phyloP scores from a whole-genome alignment of 441 rosid species.

The Codiaeum variegatum region DNA sequence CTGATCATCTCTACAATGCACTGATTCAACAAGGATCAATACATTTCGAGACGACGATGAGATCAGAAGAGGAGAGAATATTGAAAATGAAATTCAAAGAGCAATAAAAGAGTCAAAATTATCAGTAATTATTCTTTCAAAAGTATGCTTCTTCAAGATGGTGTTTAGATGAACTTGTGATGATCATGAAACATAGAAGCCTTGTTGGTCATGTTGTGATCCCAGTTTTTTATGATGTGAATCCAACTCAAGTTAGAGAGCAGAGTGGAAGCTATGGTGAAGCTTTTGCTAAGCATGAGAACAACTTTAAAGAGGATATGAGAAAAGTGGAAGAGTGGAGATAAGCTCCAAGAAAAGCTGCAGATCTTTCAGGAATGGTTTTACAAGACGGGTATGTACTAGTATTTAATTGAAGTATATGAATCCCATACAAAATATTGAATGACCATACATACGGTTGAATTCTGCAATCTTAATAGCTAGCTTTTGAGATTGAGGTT shows the following conservation, averaged over 20 bases:
- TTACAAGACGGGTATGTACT: constrained; percentile 16
- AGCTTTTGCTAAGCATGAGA: constrained; percentile 17
- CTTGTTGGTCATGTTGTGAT: constrained; percentile 23
- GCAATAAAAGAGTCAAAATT: constrained; percentile 28
- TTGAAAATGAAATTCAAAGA: constrained; percentile 12
- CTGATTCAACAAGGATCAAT: constrained; percentile 17
- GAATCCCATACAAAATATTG: too few species aligned
- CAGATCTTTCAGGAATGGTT: constrained; percentile 32
- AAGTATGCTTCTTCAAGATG: constrained; percentile 35
- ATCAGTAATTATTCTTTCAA: constrained; percentile 29
- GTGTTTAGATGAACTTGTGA: constrained; percentile 36
- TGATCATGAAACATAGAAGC: constrained; percentile 26
- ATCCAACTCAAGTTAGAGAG: constrained; percentile 30
- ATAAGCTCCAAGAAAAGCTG: constrained; percentile 32
- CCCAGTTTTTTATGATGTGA: constrained; percentile 40
- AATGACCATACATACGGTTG: too few species aligned
- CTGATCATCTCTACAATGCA: constrained; percentile 25
- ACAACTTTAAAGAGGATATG: background rate
- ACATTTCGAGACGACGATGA: constrained; percentile 21
- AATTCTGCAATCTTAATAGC: too few species aligned
- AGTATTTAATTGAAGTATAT: too few species aligned
- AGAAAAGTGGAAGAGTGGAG: constrained; percentile 35
- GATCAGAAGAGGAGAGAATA: constrained; percentile 9
- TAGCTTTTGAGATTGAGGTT: too few species aligned
- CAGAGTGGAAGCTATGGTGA: constrained; percentile 32